These are phyloP conservation scores for Albophoma yamanashiensis DNA, from an alignment of 2,329 filamentous ascomycete genomes.

Conservation along the genomic window DNA sequence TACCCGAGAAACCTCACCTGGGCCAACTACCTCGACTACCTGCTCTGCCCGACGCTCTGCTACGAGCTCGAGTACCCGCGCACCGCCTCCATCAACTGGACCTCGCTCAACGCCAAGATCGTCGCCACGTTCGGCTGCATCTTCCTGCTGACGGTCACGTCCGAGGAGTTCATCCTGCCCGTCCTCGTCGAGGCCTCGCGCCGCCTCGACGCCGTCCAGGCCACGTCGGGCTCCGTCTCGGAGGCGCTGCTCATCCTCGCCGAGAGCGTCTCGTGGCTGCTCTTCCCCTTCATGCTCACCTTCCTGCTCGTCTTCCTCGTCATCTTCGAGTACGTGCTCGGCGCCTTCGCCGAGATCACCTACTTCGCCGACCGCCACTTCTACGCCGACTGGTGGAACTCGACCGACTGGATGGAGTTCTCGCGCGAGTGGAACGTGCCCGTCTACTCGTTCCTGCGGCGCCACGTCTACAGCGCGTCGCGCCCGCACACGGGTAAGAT, in stretches of 20 bases:
- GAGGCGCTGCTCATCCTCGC: conserved; percentile 73
- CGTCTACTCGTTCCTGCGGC: conserved; percentile 87
- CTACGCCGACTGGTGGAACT: conserved; percentile 71
- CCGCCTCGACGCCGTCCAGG: conserved; percentile 33
- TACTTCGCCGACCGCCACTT: conserved; percentile 90
- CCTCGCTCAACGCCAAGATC: conserved; percentile 73
- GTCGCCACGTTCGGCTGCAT: conserved; percentile 92
- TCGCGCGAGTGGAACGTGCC: conserved; percentile 96
- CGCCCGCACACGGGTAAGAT: conserved; percentile 64
- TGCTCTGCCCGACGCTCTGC: conserved; percentile 89
- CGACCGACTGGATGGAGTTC: conserved; percentile 89
- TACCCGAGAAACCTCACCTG: conserved; percentile 84
- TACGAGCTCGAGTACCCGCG: conserved; percentile 97
- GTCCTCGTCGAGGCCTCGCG: conserved; percentile 63
- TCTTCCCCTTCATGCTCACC: conserved; percentile 96
- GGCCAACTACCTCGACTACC: conserved; percentile 73
- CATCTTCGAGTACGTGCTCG: conserved; percentile 95
- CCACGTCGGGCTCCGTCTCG: conserved; percentile 23
- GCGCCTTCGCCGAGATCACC: conserved; percentile 89
- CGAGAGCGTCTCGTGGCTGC: conserved; percentile 80
- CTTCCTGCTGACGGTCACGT: conserved; percentile 82
- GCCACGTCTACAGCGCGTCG: conserved; percentile 86
- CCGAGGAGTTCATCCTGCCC: conserved; percentile 91
- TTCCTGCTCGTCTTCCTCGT: conserved; percentile 94
- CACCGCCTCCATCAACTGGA: conserved; percentile 62